Evolutionary conservation across 1,284 basidiomycete genomes (phyloP).

Genomic region (Wallemia ichthyophaga): DNA sequence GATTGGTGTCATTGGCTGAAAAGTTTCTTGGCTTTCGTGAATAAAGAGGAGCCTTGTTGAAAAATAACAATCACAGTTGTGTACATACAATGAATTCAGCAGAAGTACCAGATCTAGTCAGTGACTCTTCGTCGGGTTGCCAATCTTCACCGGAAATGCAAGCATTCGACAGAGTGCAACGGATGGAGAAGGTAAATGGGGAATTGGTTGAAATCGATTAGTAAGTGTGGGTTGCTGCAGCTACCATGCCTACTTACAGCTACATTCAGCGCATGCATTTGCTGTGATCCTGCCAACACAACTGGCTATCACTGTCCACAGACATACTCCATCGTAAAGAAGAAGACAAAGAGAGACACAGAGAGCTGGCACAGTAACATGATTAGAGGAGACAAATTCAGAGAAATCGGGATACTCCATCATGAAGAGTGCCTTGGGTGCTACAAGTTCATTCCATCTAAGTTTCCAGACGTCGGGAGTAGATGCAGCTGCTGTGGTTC

Average conservation of each 20-base stretch:
- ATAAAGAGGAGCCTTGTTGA: no score
- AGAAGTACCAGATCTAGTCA: background rate
- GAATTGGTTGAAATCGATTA: background rate
- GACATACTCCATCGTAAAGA: background rate
- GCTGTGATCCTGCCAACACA: background rate
- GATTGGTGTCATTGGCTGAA: no score
- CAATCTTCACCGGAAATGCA: background rate
- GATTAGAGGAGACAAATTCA: background rate
- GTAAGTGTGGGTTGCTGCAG: background rate
- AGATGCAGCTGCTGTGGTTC: background rate
- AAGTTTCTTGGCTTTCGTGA: background rate
- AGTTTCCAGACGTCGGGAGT: background rate
- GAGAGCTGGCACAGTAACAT: background rate
- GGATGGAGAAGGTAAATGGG: background rate
- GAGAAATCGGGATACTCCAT: background rate
- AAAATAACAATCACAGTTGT: no score
- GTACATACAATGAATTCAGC: no score
- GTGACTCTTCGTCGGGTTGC: background rate
- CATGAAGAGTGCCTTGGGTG: background rate
- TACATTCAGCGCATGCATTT: background rate
- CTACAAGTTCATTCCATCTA: background rate
- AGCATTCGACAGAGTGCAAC: background rate
- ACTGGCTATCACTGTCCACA: background rate
- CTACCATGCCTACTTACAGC: background rate
- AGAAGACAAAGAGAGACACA: background rate